phyloP scores from a whole-genome alignment of 176 grass and related monocot genomes.

The Panicum miliaceum region DNA sequence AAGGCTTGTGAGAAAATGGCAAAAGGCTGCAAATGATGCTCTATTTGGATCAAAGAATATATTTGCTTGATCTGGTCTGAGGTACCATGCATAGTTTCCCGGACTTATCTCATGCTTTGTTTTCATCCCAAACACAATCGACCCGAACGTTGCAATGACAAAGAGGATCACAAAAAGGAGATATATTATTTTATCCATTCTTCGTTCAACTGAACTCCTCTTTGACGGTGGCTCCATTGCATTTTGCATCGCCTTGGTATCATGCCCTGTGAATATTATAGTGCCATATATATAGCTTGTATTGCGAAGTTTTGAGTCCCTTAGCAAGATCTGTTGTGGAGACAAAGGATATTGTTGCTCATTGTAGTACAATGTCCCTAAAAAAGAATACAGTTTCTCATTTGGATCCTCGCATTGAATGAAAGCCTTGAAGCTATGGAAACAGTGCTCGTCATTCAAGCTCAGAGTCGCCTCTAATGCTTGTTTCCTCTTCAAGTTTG shows the following conservation, averaged over 20 bases:
- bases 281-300: slow-evolving; percentile 71
- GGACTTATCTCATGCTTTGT: slow-evolving; percentile 64
- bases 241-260: slow-evolving; percentile 98
- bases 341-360: slow-evolving; percentile 73
- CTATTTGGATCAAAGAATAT: slow-evolving; percentile 80
- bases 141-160: slow-evolving; percentile 66
- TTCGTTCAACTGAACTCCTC: slow-evolving; percentile 87
- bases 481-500: slow-evolving; percentile 91
- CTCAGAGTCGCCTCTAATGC: slow-evolving; percentile 61
- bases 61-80: slow-evolving; percentile 70
- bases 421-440: slow-evolving; percentile 71
- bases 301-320: slow-evolving; percentile 89
- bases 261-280: slow-evolving; percentile 89
- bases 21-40: slow-evolving; percentile 66
- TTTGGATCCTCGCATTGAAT: slow-evolving; percentile 93
- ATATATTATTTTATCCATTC: slow-evolving; percentile 89
- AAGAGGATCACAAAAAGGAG: slow-evolving; percentile 72
- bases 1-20: slow-evolving; percentile 87
- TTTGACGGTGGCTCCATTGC: slow-evolving; percentile 89
- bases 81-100: slow-evolving; percentile 79
- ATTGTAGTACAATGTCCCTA: slow-evolving; percentile 70
- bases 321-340: slow-evolving; percentile 80
- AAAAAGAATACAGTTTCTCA: slow-evolving; percentile 81
- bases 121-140: slow-evolving; percentile 74
- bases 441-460: slow-evolving; percentile 58